Evolutionary conservation across 2,329 filamentous ascomycete genomes (phyloP).

Genomic region (Penicillium janthinellum): DNA sequence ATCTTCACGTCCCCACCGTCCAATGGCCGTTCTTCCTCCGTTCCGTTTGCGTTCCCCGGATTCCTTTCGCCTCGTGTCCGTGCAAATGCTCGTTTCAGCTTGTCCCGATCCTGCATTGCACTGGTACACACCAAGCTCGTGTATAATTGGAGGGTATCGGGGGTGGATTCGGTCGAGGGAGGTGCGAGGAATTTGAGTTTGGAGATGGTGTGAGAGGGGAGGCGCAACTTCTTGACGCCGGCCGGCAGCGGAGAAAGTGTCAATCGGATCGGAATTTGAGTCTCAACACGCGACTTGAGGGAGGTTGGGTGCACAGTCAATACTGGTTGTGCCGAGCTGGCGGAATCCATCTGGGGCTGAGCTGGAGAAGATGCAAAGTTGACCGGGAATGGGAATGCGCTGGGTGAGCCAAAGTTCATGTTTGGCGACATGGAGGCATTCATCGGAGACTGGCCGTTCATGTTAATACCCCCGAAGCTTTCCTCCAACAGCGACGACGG

Average conservation of each 20-base stretch:
- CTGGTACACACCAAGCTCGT: conserved; percentile 88
- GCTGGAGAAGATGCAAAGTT: conserved; percentile 33
- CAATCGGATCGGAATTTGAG: conserved; percentile 87
- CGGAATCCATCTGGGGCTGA: conserved; percentile 31
- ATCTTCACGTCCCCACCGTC: conserved; percentile 95
- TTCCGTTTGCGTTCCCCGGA: conserved; percentile 41
- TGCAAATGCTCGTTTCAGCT: conserved; percentile 67
- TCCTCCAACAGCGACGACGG: conserved; percentile 49
- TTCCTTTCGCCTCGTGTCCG: conserved; percentile 52
- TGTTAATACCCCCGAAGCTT: conserved; percentile 48
- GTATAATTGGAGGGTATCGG: conserved; percentile 77
- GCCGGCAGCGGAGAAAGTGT: conserved; percentile 73
- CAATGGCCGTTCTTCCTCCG: conserved; percentile 70
- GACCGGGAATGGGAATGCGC: conserved; percentile 43
- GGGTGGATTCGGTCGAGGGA: conserved; percentile 62
- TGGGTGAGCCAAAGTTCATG: conserved; percentile 38
- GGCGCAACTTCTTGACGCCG: conserved; percentile 76
- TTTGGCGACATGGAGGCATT: conserved; percentile 42
- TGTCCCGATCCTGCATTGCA: conserved; percentile 75
- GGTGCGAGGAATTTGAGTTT: conserved; percentile 90
- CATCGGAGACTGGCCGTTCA: conserved; percentile 48
- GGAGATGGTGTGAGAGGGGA: conserved; percentile 88
- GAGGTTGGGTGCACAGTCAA: conserved; percentile 68
- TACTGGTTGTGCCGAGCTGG: conserved; percentile 41
- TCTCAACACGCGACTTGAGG: conserved; percentile 89